Conservation (phyloP, 352 stramenopile genomes). For the Phytopythium litorale region DNA sequence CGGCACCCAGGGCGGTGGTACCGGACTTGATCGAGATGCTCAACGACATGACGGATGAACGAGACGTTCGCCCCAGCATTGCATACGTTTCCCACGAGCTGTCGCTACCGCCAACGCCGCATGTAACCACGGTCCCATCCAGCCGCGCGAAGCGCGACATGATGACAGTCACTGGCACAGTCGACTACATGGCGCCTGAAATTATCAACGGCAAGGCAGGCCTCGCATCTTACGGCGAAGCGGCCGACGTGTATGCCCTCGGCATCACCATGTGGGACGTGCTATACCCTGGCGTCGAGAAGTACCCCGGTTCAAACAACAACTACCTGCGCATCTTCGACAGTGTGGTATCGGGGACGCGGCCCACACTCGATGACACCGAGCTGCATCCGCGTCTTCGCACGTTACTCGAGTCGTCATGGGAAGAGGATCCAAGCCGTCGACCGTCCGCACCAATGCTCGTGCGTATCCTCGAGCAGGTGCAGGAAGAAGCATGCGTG, state of each 20-base stretch:
- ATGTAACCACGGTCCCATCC: background rate
- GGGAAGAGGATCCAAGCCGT: constrained; percentile 32
- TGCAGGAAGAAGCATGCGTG: constrained; percentile 40
- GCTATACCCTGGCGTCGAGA: constrained; percentile 37
- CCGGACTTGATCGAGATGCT: background rate
- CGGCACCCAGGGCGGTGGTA: too few species aligned
- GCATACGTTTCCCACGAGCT: background rate
- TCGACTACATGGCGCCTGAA: constrained; percentile 76
- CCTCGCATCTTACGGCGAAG: constrained; percentile 49
- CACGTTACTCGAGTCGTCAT: constrained; percentile 32
- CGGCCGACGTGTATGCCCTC: constrained; percentile 65
- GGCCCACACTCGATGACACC: constrained; percentile 29
- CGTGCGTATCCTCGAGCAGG: constrained; percentile 33
- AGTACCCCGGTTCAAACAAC: constrained; percentile 41
- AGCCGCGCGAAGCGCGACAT: constrained; percentile 8
- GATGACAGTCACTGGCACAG: constrained; percentile 62
- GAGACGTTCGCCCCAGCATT: background rate
- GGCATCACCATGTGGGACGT: constrained; percentile 78
- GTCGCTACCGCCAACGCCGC: background rate
- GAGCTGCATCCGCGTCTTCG: constrained; percentile 24
- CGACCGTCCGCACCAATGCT: constrained; percentile 41
- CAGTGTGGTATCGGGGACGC: constrained; percentile 32
- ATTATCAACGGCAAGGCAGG: constrained; percentile 56
- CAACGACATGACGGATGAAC: background rate
- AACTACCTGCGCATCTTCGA: constrained; percentile 55